Evolutionary conservation across 2,329 filamentous ascomycete species (phyloP).

Genomic region (Daldinia eschscholtzii): DNA sequence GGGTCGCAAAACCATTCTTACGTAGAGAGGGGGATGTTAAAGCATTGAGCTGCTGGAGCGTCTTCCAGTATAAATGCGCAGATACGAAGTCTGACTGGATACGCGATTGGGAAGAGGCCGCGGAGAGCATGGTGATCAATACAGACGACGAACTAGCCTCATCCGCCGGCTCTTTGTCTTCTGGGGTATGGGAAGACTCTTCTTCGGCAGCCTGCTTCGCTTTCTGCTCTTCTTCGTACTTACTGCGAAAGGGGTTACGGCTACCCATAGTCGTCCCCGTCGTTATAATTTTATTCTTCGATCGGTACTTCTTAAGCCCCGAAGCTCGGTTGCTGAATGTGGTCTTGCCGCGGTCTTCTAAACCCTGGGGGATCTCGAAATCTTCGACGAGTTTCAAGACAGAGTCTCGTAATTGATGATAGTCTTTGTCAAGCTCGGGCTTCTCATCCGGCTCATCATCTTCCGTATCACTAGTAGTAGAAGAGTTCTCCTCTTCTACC

Average conservation of each 20-base stretch:
- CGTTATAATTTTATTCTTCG: conserved; percentile 70
- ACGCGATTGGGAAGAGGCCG: conserved; percentile 81
- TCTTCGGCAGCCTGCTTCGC: conserved; percentile 47
- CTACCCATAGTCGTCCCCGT: conserved; percentile 65
- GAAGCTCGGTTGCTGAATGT: conserved; percentile 79
- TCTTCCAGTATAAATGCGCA: conserved; percentile 87
- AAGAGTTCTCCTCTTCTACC: conserved; percentile 72
- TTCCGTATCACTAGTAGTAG: conserved; percentile 70
- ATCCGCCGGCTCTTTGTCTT: conserved; percentile 49
- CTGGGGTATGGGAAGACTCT: conserved; percentile 49
- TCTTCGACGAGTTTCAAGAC: conserved; percentile 85
- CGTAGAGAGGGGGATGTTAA: conserved; percentile 72
- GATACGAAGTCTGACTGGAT: conserved; percentile 85
- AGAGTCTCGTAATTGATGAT: conserved; percentile 83
- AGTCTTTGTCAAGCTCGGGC: conserved; percentile 80
- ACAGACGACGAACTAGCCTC: conserved; percentile 63
- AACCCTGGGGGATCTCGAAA: conserved; percentile 79
- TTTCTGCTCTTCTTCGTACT: conserved; percentile 48
- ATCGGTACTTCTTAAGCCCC: conserved; percentile 69
- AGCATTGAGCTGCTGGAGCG: conserved; percentile 77
- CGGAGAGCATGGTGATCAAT: conserved; percentile 79
- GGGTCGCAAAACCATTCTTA: conserved; percentile 76
- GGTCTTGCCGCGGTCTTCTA: conserved; percentile 70
- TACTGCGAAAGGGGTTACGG: conserved; percentile 68
- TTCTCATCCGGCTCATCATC: conserved; percentile 72